Evolutionary conservation across 2,329 filamentous ascomycete species (phyloP), one percentile per base, ranked within the genome.

Genomic region (Metarhizium guizhouense): DNA sequence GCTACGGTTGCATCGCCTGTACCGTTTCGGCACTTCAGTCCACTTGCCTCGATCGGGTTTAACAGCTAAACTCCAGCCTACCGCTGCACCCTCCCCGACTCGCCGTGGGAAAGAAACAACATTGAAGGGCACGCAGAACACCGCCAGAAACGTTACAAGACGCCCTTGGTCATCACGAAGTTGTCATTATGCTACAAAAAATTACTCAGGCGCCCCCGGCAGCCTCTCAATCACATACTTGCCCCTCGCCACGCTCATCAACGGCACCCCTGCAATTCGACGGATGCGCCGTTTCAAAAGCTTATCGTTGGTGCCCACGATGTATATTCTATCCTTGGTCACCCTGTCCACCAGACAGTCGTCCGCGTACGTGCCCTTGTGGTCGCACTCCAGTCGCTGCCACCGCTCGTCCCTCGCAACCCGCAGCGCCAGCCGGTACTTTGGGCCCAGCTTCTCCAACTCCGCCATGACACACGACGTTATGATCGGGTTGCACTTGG

Each of bases 211-310:
- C 42, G 89, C 90, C 71, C 91, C 88, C 5, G 92, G 92, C 59
- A 96, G 73, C 64, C 92, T 83, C 78, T 97, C 94, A 66, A 99
- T 94, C 51, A 93, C 86, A 72, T 96, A 97, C 72, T 96, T 96
- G 49, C 89, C 90, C 65, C 89, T 82, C 6, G 87, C 88, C 32
- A 94, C 90, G 65, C 85, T 90, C 78, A 96, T 80, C 63, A 89
- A 83, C 30, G 86, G 86, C 56, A 88, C 84, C 70, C 80, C 78
- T 45, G 74, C 72, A 47, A 78, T 70, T 75, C 96, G 96, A 60
- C 92, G 80, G 64, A 96, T 80, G 56, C 92, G 78, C 67, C 90
- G 79, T 75, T 95, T 94, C 57, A 95, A 73, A 63, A 91, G 88
- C 62, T 88, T 81, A 79, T 89, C 86, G 66, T 87, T 86, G 48